Evolutionary conservation across 768 basidiomycete species (phyloP), one percentile per base, ranked within the genome.

Genomic region (Sistotremastrum niveocremeum): DNA sequence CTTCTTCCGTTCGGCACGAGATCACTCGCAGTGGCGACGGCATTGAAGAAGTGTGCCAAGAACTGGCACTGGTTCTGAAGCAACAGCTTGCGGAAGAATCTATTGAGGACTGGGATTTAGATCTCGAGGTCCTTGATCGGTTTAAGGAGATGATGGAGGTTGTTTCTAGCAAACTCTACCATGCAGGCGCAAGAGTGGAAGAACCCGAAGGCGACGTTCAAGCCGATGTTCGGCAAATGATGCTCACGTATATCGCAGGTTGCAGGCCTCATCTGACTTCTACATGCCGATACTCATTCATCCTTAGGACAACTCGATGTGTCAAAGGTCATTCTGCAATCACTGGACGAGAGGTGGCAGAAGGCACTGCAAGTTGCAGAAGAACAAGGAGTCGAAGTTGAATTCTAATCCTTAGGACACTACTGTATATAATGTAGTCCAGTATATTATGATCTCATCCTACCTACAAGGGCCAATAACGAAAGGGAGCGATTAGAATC

Each of bases 161-260:
- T 43, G 52, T 28, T 76, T 73, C 56, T 78, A 87, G 28, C 65
- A 69, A 10, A 68, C 67, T 2, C 65, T 85, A 10, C 79, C 80
- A 10, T 54, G 53, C 30, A 46, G 61, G 41, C 41, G 41, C 34
- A 47, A 55, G 11, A 51, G 60, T 7, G 45, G 51, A 39, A 29
- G 38, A 32, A 29, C 32, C 7, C 7, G 32, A 41, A 4, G 48
- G 41, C 3, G 47, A 47, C n/a, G 53, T 77, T 38, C 68, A 85
- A 36, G 65, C 68, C 3, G 73, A 80, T 7, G 80, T 91, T 1
- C 60, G 60, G 34, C 43, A 52, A 42, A 90, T 90, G 85, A 65
- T 83, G 42, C 61, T 64, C 33, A 65, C 80, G 50, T 90, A 90
- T 52, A 56, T 85, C 6, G 66, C 77, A 63, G 82, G 82, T 79